phyloP scores from a whole-genome alignment of 495 filamentous ascomycete genomes.

The Niebla homalea region DNA sequence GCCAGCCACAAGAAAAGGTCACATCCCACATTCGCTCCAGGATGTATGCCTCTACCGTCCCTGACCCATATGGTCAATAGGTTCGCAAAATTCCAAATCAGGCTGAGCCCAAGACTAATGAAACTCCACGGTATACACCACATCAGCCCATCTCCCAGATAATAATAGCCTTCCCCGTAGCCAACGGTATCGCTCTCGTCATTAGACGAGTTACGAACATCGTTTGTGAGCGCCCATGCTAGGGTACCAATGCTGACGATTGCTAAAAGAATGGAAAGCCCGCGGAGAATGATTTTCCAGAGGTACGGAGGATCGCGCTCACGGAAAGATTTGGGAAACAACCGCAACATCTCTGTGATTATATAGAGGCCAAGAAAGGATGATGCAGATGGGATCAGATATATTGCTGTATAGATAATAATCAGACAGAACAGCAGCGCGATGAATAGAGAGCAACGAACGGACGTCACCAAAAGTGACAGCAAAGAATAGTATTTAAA shows the following conservation, averaged over 20 bases:
- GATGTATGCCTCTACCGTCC: conserved; percentile 15
- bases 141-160: neutral
- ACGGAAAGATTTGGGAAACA: neutral
- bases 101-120: conserved; percentile 15
- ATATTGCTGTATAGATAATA: no score
- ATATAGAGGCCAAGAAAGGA: no score
- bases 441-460: no score
- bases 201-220: neutral
- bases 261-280: conserved; percentile 14
- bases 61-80: conserved; percentile 10
- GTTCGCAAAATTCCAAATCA: conserved; percentile 14
- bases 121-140: conserved; percentile 12
- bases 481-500: no score
- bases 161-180: neutral
- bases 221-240: conserved; percentile 14
- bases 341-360: no score
- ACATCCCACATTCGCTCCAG: conserved; percentile 20
- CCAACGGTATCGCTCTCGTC: neutral
- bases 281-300: conserved; percentile 21
- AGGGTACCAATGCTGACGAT: conserved; percentile 18
- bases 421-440: no score
- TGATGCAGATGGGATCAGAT: no score
- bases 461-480: no score
- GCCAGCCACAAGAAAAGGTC: conserved; percentile 24
- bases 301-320: conserved; percentile 9